These are phyloP conservation scores for Aechmea fasciata DNA, from an alignment of 176 grass and related monocot species.

Conservation along the genomic window DNA sequence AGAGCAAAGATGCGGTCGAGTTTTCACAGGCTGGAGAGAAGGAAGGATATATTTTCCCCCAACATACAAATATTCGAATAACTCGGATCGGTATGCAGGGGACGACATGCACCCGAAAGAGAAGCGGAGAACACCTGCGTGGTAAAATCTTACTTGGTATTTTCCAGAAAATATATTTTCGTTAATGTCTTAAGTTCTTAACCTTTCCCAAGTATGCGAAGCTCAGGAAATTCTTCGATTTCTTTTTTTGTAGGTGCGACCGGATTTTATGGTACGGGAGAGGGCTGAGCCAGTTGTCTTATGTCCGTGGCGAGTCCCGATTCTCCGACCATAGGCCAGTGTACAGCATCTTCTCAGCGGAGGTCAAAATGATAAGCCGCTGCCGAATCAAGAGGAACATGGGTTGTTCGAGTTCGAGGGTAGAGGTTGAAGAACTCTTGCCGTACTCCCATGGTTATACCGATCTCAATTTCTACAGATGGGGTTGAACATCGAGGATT, in stretches of 20 bases:
- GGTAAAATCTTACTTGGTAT: constrained; percentile 36
- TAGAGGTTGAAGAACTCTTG: constrained; percentile 91
- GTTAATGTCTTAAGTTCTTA: neutral
- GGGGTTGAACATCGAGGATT: constrained; percentile 10
- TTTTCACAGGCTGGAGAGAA: constrained; percentile 86
- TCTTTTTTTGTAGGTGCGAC: constrained; percentile 56
- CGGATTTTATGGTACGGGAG: constrained; percentile 83
- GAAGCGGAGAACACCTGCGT: constrained; percentile 81
- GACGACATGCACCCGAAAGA: constrained; percentile 78
- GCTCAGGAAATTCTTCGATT: neutral
- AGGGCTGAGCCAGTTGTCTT: constrained; percentile 63
- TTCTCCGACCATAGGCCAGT: constrained; percentile 94
- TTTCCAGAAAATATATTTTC: neutral
- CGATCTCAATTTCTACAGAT: constrained; percentile 46
- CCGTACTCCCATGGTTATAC: constrained; percentile 41
- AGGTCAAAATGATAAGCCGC: constrained; percentile 67
- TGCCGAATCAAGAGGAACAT: constrained; percentile 46
- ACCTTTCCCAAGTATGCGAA: neutral
- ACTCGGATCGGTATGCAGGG: constrained; percentile 79
- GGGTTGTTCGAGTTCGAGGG: constrained; percentile 63
- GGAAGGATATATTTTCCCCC: constrained; percentile 96
- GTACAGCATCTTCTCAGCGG: constrained; percentile 72
- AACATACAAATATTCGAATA: constrained; percentile 91
- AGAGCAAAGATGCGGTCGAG: constrained; percentile 82
- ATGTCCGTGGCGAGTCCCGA: constrained; percentile 75